Conservation (phyloP, 139 green algal genomes). For the Micromonas pusilla region DNA sequence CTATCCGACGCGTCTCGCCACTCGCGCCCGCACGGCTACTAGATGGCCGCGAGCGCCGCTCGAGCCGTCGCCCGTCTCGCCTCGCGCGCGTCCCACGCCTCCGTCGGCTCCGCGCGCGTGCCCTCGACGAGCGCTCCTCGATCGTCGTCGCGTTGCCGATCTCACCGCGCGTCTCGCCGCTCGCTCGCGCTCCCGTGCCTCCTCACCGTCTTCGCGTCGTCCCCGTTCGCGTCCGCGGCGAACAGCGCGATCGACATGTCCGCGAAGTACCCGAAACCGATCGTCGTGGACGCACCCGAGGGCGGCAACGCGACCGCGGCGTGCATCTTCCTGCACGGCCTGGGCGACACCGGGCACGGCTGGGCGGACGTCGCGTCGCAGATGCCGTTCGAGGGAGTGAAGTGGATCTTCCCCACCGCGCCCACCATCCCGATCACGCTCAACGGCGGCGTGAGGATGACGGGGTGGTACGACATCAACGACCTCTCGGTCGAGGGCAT, state of each 20-base stretch:
- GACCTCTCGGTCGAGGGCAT: background rate
- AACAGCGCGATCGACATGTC: background rate
- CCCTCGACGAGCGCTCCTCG: background rate
- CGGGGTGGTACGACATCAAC: constrained; percentile 37
- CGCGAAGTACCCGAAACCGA: background rate
- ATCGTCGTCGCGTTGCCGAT: no score
- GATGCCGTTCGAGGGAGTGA: background rate
- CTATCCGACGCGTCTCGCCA: background rate
- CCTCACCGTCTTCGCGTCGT: background rate
- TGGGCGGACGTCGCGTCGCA: constrained; percentile 19
- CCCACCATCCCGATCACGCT: constrained; percentile 23
- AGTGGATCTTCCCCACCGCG: constrained; percentile 32
- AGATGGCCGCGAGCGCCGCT: background rate
- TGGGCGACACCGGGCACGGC: constrained; percentile 28
- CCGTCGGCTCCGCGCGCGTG: no score
- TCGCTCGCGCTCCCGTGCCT: background rate
- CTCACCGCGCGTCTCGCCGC: no score
- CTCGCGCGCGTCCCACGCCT: background rate
- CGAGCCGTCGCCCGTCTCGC: background rate
- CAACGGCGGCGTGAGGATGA: constrained; percentile 31
- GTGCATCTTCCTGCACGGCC: constrained; percentile 25
- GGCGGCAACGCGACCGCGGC: background rate
- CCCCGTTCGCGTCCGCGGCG: background rate
- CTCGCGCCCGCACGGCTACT: background rate
- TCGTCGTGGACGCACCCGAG: constrained; percentile 6